Evolutionary conservation across 768 basidiomycete genomes (phyloP).

Genomic region (Tricholoma terreum): DNA sequence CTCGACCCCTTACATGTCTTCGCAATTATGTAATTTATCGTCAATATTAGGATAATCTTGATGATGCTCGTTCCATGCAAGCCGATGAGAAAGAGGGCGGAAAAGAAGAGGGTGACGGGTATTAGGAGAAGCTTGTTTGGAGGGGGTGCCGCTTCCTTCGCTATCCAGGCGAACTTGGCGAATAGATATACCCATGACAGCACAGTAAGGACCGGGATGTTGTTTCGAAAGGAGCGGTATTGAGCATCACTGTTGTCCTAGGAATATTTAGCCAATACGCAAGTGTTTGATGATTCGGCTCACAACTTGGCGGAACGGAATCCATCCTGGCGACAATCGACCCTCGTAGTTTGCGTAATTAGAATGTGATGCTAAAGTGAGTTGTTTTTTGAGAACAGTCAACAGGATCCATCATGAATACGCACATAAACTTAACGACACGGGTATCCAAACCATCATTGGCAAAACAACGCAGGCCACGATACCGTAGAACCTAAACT

Average conservation of each 20-base stretch:
- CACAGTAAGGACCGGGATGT: slow-evolving; percentile 60
- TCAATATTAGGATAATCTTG: slow-evolving; percentile 75
- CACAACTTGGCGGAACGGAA: slow-evolving; percentile 77
- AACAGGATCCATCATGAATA: slow-evolving; percentile 10
- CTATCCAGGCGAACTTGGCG: slow-evolving; percentile 50
- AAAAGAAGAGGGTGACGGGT: slow-evolving; percentile 59
- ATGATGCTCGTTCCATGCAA: slow-evolving; percentile 80
- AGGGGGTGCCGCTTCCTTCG: slow-evolving; percentile 18
- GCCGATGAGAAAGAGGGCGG: slow-evolving; percentile 59
- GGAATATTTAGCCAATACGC: slow-evolving; percentile 4
- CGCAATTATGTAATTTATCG: slow-evolving; percentile 64
- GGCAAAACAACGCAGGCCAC: slow-evolving; percentile 61
- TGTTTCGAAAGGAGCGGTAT: slow-evolving; percentile 83
- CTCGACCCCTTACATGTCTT: slow-evolving; percentile 41
- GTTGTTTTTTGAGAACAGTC: slow-evolving; percentile 3
- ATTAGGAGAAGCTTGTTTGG: slow-evolving; percentile 37
- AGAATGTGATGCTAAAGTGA: slow-evolving; percentile 58
- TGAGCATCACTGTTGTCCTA: slow-evolving; percentile 94
- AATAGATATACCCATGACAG: slow-evolving; percentile 51
- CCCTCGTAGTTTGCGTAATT: slow-evolving; percentile 65
- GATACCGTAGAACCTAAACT: slow-evolving; percentile 76
- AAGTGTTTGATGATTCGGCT: slow-evolving; percentile 27
- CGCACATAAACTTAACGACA: slow-evolving; percentile 72
- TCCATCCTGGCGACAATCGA: slow-evolving; percentile 72
- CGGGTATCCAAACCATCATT: slow-evolving; percentile 73